Base-by-base conservation (phyloP, 2,329 filamentous ascomycete genomes). In the Talaromyces islandicus region DNA sequence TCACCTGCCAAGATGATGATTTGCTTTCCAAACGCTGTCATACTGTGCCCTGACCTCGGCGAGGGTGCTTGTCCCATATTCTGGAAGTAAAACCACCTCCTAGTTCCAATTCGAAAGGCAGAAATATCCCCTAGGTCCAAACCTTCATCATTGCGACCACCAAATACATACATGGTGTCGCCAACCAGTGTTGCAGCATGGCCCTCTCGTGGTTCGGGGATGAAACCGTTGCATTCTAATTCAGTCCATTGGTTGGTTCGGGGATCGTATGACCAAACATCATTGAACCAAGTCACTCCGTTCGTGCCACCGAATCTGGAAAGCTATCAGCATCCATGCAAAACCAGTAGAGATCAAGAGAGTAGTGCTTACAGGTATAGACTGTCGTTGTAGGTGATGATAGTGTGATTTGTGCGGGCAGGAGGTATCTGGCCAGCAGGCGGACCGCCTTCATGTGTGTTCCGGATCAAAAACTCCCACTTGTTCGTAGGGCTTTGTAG, bases 151-250 rank as follows among this genome's bases (percentile, higher is more conserved):
- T 92, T 97, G 62, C 94, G 89, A 51, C 94, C 94, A 67, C 95
- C 95, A 73, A 99, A 99, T 63, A 99, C 87, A 78, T 99, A 99
- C 95, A 99, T 99, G 62, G 97, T 94, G 72, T 99, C 94, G 72
- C 94, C 91, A 50, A 99, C 92, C 21, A 99, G 81, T 4, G 93
- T 88, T 14, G 94, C 91, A 12, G 95, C 92, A 73, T 99, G 94
- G 3, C 94, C 94, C 80, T 99, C 94, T 62, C 94, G 86, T 19
- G 93, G 88, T 1, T 92, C 88, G 1, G 95, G 94, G 62, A 99
- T 97, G 74, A 97, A 99, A 38, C 94, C 94, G 69, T 97, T 97
- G 73, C 94, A 99, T 70, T 97, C 93, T 59, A 96, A 82, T 71
- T 95, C 89, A 10, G 86, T 79, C 94, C 94, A 99, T 59, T 83